phyloP scores from a whole-genome alignment of 2,329 filamentous ascomycete species.

The Diplodia mutila region DNA sequence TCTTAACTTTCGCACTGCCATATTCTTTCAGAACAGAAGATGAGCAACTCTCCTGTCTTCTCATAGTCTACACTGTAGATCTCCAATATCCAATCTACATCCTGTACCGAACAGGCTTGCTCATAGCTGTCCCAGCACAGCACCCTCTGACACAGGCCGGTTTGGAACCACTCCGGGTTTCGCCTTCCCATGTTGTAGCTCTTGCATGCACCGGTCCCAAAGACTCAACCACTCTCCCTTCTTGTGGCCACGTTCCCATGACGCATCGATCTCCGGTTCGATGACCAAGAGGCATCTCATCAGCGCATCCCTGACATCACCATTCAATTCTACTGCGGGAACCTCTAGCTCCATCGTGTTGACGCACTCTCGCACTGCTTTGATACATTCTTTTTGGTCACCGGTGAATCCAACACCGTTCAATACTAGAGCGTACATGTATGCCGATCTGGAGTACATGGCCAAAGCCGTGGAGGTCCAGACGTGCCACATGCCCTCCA shows the following conservation, averaged over 20 bases:
- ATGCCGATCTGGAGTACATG: slow-evolving; percentile 52
- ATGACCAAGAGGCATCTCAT: slow-evolving; percentile 60
- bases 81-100: background rate
- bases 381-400: slow-evolving; percentile 51
- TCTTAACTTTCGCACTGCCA: background rate
- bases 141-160: background rate
- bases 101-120: background rate
- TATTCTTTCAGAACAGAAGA: background rate
- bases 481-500: slow-evolving; percentile 62
- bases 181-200: background rate
- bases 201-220: background rate
- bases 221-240: slow-evolving; percentile 17
- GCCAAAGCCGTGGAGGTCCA: slow-evolving; percentile 62
- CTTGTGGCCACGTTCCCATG: background rate
- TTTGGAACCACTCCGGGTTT: background rate
- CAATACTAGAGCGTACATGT: slow-evolving; percentile 62
- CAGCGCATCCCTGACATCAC: slow-evolving; percentile 53
- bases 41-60: background rate
- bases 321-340: slow-evolving; percentile 52
- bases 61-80: background rate
- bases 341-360: slow-evolving; percentile 63
- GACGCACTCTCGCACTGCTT: slow-evolving; percentile 58
- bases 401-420: slow-evolving; percentile 51
- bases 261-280: slow-evolving; percentile 55
- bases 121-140: background rate